A percentile compares a stretch with the other conserved stretches of the same genome.
phyloP scores from a whole-genome alignment of 371 early-diverging fungal species.

The Mucor saturninus region DNA sequence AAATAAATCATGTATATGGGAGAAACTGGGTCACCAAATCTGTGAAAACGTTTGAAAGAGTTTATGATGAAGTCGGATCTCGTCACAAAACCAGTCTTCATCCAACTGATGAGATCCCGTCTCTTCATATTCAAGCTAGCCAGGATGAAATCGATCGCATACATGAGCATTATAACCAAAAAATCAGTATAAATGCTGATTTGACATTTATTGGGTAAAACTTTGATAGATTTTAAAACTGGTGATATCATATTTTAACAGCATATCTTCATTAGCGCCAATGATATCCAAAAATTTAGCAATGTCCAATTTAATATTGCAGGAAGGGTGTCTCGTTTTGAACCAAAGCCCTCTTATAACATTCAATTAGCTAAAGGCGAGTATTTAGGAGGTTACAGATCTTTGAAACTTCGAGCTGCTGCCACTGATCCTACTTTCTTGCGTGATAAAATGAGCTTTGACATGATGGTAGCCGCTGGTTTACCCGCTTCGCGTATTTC shows the following conservation, averaged over 20 bases:
- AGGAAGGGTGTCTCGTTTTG: background rate
- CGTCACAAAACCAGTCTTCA: background rate
- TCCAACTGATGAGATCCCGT: background rate
- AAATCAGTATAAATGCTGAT: background rate
- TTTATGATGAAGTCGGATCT: background rate
- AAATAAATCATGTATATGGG: slow-evolving; percentile 1
- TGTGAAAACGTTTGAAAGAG: background rate
- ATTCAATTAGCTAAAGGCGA: background rate
- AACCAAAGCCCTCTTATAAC: slow-evolving; percentile 1
- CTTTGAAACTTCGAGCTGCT: slow-evolving; percentile 1
- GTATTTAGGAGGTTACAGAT: background rate
- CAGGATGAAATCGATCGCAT: slow-evolving; percentile 4
- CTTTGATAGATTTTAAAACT: background rate
- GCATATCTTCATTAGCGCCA: background rate
- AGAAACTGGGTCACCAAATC: slow-evolving; percentile 3
- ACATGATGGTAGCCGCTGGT: background rate
- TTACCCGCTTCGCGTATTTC: background rate
- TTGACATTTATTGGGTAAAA: slow-evolving; percentile 2
- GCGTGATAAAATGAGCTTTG: background rate
- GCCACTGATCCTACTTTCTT: slow-evolving; percentile 1
- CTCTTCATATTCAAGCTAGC: background rate
- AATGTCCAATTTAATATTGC: slow-evolving; percentile 1
- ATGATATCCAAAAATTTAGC: background rate
- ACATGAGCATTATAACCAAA: slow-evolving; percentile 3
- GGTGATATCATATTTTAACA: background rate